phyloP scores from a whole-genome alignment of 2,329 filamentous ascomycete species.

The Monilinia fructigena region DNA sequence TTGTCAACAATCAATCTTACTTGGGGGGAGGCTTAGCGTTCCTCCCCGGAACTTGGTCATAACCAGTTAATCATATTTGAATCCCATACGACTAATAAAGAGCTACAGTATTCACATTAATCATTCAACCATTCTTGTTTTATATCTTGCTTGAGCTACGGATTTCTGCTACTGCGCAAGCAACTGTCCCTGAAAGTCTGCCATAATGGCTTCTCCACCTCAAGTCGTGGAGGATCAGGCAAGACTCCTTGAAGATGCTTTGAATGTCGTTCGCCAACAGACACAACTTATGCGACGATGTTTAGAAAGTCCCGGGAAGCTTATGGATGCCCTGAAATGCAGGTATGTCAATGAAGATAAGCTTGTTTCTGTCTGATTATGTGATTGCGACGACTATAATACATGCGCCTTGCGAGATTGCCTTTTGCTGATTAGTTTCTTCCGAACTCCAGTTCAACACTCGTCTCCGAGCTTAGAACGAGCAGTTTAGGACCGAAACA shows the following conservation, averaged over 20 bases:
- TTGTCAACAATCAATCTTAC: conserved; percentile 10
- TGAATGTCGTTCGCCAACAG: conserved; percentile 95
- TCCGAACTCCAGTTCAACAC: conserved; percentile 69
- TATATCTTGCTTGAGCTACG: conserved; percentile 30
- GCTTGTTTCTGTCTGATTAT: neutral
- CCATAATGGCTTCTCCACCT: conserved; percentile 54
- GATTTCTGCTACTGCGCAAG: conserved; percentile 31
- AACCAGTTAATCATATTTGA: conserved; percentile 12
- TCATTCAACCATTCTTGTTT: neutral
- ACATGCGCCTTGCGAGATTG: conserved; percentile 21
- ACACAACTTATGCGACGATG: conserved; percentile 96
- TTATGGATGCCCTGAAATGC: conserved; percentile 99
- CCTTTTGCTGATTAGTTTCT: conserved; percentile 36
- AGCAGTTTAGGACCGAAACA: conserved; percentile 98
- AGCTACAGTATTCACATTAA: conserved; percentile 7
- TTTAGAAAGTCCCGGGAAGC: conserved; percentile 92
- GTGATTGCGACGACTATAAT: conserved; percentile 8
- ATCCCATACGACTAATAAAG: conserved; percentile 14
- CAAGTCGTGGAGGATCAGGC: conserved; percentile 73
- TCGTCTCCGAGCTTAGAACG: conserved; percentile 97
- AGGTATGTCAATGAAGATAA: conserved; percentile 62
- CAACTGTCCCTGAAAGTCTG: conserved; percentile 27
- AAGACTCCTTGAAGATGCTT: conserved; percentile 93
- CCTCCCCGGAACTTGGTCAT: conserved; percentile 21
- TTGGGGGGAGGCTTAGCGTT: conserved; percentile 20